phyloP scores from a whole-genome alignment of 441 rosid genomes.

The Macaranga tanarius region DNA sequence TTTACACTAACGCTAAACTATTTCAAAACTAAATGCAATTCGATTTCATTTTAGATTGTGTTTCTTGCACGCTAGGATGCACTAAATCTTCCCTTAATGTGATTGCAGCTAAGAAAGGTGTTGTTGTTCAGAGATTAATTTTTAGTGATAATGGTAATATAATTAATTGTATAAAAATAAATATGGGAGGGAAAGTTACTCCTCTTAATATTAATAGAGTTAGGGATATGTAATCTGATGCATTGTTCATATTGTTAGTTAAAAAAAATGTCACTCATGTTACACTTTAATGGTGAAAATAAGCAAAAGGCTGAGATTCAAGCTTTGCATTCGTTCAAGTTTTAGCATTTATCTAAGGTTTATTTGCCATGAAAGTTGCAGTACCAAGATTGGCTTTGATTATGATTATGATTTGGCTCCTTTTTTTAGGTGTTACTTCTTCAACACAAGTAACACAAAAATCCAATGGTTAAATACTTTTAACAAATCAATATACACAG shows the following conservation, averaged over 20 bases:
- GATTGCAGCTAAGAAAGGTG: slow-evolving; percentile 90
- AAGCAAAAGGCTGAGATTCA: slow-evolving; percentile 99
- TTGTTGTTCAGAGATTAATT: slow-evolving; percentile 83
- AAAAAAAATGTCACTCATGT: slow-evolving; percentile 96
- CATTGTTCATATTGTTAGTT: slow-evolving; percentile 74
- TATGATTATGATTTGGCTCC: too few relatives aligned
- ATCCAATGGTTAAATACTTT: background rate
- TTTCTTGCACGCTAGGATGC: slow-evolving; percentile 91
- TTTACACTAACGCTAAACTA: slow-evolving; percentile 95
- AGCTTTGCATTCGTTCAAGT: slow-evolving; percentile 92
- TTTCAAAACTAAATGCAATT: slow-evolving; percentile 96
- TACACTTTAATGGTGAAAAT: slow-evolving; percentile 88
- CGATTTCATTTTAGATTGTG: slow-evolving; percentile 81
- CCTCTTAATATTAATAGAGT: slow-evolving; percentile 94
- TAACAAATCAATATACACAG: slow-evolving; percentile 66
- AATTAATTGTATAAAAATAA: slow-evolving; percentile 97
- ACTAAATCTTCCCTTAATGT: slow-evolving; percentile 91
- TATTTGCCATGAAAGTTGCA: slow-evolving; percentile 95
- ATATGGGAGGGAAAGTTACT: slow-evolving; percentile 96
- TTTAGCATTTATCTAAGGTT: slow-evolving; percentile 94
- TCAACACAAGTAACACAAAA: too few relatives aligned
- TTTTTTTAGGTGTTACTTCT: too few relatives aligned
- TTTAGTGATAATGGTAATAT: slow-evolving; percentile 97
- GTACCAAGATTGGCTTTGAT: slow-evolving; percentile 95
- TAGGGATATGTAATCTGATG: slow-evolving; percentile 95